Evolutionary conservation across 306 rosid genomes (phyloP).

Genomic region (Betula pendula): DNA sequence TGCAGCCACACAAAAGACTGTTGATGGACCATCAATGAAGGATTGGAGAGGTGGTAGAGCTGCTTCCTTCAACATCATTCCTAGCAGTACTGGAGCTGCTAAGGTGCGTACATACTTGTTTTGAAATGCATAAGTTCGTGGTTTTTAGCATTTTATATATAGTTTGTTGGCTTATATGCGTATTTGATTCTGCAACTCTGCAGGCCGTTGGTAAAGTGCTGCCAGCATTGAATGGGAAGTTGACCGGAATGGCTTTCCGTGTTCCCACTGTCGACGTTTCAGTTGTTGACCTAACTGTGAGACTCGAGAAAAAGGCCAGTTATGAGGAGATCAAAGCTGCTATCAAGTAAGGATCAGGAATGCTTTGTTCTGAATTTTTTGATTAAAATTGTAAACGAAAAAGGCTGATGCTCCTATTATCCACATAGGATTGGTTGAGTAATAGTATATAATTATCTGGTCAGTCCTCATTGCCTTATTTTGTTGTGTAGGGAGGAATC

Average conservation of each 20-base stretch:
- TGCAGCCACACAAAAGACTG: constrained; percentile 90
- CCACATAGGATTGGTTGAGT: neutral
- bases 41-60: constrained; percentile 99
- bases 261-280: constrained; percentile 94
- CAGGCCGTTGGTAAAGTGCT: constrained; percentile 96
- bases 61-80: constrained; percentile 92
- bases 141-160: too few species aligned
- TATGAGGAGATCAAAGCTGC: constrained; percentile 81
- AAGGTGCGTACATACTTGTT: constrained; percentile 48
- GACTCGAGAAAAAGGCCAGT: constrained; percentile 66
- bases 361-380: neutral
- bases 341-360: constrained; percentile 52
- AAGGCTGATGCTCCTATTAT: neutral
- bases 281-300: constrained; percentile 92
- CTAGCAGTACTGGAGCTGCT: constrained; percentile 95
- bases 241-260: constrained; percentile 93
- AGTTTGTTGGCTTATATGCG: constrained; percentile 1
- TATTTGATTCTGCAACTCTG: constrained; percentile 3
- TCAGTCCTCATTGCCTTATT: neutral
- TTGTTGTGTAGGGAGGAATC: constrained; percentile 60
- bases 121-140: too few species aligned
- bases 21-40: constrained; percentile 90
- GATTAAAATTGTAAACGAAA: neutral
- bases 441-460: neutral
- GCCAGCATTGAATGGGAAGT: constrained; percentile 75